Evolutionary conservation across 1,139 yeast species (phyloP).

Genomic region (Candida glucosophila): DNA sequence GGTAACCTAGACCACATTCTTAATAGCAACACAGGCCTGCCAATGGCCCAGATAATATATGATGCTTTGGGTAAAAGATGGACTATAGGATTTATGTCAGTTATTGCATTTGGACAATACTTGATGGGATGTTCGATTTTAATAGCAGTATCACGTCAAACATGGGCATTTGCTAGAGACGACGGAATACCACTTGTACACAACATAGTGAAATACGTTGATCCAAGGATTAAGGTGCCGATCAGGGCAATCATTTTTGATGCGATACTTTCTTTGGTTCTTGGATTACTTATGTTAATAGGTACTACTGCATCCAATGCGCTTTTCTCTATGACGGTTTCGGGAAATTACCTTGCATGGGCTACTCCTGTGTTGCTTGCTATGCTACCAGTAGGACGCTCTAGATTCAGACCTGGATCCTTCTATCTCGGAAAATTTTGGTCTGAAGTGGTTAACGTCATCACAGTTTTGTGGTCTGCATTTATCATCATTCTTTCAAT

Average conservation of each 20-base stretch:
- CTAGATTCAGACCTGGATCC: constrained; percentile 48
- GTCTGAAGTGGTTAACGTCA: constrained; percentile 33
- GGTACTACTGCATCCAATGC: constrained; percentile 52
- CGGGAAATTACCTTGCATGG: constrained; percentile 59
- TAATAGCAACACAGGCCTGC: constrained; percentile 28
- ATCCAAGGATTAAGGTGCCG: constrained; percentile 43
- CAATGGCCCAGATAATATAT: constrained; percentile 57
- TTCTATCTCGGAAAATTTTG: constrained; percentile 26
- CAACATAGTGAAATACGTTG: constrained; percentile 36
- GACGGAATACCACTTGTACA: constrained; percentile 13
- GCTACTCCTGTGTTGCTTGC: constrained; percentile 46
- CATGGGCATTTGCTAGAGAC: constrained; percentile 23
- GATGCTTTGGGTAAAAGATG: constrained; percentile 63
- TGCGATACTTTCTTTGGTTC: constrained; percentile 28
- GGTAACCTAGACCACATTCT: constrained; percentile 22
- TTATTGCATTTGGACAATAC: constrained; percentile 54
- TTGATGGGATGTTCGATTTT: constrained; percentile 47
- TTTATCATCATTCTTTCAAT: constrained; percentile 38
- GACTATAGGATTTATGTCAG: constrained; percentile 58
- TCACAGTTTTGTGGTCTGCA: constrained; percentile 20
- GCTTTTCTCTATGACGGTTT: constrained; percentile 47
- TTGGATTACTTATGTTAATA: constrained; percentile 47
- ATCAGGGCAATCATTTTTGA: constrained; percentile 44
- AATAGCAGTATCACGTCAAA: constrained; percentile 29
- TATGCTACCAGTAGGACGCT: constrained; percentile 32